These are phyloP conservation scores for Phytophthora citrophthora DNA, from an alignment of 352 stramenopile species.

Conservation along the genomic window DNA sequence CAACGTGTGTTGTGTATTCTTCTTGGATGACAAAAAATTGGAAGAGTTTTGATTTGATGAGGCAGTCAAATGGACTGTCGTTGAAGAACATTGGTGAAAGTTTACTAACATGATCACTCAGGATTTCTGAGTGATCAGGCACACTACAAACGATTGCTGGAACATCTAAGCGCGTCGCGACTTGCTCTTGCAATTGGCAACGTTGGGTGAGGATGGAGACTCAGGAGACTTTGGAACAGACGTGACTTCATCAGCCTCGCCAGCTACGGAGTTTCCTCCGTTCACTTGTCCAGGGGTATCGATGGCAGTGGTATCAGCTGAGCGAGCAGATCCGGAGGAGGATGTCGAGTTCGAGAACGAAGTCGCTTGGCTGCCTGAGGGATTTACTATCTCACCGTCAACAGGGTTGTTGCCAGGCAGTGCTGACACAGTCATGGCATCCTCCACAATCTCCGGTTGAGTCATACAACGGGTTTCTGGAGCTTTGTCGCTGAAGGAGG, in stretches of 20 bases:
- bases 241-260: constrained; percentile 12
- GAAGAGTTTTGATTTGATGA: constrained; percentile 21
- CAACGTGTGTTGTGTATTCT: constrained; percentile 13
- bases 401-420: constrained; percentile 51
- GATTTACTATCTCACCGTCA: constrained; percentile 8
- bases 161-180: constrained; percentile 5
- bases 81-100: constrained; percentile 13
- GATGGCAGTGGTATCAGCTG: neutral
- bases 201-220: neutral
- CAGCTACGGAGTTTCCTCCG: constrained; percentile 13
- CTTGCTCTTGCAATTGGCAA: constrained; percentile 27
- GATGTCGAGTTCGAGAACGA: constrained; percentile 13
- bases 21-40: constrained; percentile 7
- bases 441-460: constrained; percentile 44
- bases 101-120: neutral
- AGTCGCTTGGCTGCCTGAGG: neutral
- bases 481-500: constrained; percentile 42
- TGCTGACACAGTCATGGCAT: constrained; percentile 27
- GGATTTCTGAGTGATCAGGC: too few relatives aligned
- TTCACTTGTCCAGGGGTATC: neutral
- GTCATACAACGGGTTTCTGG: constrained; percentile 42
- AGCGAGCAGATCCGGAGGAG: constrained; percentile 13
- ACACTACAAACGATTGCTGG: neutral
- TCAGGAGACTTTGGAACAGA: constrained; percentile 1
- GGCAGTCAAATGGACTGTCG: constrained; percentile 2